Evolutionary conservation across 192 early-diverging fungal genomes (phyloP), one percentile per base, ranked within the genome.

Genomic region (Obelidium mucronatum): DNA sequence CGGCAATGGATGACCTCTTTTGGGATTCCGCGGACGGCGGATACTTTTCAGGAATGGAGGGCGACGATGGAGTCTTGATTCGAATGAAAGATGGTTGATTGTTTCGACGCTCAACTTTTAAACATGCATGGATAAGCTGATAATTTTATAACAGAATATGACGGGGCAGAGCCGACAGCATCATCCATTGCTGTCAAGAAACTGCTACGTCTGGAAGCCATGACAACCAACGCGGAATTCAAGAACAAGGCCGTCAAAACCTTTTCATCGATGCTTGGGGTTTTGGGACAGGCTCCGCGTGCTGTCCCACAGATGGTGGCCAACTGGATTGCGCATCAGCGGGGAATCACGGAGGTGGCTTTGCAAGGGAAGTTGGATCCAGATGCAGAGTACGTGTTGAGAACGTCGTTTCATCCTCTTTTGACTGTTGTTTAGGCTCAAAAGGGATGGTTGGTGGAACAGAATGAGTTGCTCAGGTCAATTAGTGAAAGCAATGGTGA

Each of bases 161-260:
- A 91, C 83, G 89, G 89, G 13, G 89, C 90, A 0, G 90, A 91
- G 68, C 90, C 90, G 17, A 82, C 89, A 17, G 48, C 85, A 8
- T 87, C 88, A 44, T 82, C 87, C 34, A 83, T 91, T 2, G 67
- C 88, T 3, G 67, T 86, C n/a, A 70, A 48, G 11, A 91, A 91
- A 61, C 76, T 91, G 26, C 42, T 89, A 22, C 74, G 86, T 2
- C 73, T 91, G 35, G 81, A 80, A 28, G 79, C 78, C n/a, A 30
- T 87, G n/a, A 44, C 42, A 44, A 15, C 55, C 24, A 24, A 24
- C 5, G 28, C 28, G 4, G 8, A 58, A 6, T 58, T 15, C 55
- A 5, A 24, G 26, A 24, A 19, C 4, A 58, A 19, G 24, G 55
- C 55, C 4, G 28, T 15, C 5, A 58, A 58, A 24, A 58, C 55